Conservation (phyloP, 73 alveolate species). For the Paramecium biaurelia region DNA sequence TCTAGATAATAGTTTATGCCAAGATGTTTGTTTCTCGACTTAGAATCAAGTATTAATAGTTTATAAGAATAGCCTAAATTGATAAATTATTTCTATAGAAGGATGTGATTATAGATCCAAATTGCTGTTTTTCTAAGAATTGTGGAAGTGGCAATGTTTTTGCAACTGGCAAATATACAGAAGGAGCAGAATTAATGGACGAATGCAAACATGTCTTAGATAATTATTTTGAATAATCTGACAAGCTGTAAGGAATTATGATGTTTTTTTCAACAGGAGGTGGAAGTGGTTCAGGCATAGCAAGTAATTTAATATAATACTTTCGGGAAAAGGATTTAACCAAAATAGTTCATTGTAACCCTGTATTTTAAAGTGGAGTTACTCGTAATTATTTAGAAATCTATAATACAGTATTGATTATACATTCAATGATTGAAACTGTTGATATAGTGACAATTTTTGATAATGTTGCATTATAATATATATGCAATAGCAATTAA, state of each 20-base stretch:
- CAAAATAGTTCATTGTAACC: neutral
- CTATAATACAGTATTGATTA: neutral
- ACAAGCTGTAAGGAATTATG: neutral
- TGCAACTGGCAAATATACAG: slow-evolving; percentile 50
- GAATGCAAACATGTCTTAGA: neutral
- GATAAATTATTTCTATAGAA: neutral
- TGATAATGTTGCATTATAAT: slow-evolving; percentile 37
- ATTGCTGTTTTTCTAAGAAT: neutral
- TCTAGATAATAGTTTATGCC: neutral
- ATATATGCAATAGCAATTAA: neutral
- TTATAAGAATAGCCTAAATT: neutral
- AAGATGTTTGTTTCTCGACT: neutral
- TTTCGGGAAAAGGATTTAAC: slow-evolving; percentile 28
- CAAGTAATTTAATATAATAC: neutral
- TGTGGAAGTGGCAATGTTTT: neutral
- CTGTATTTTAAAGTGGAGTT: neutral
- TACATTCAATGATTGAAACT: slow-evolving; percentile 34
- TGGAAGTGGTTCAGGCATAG: slow-evolving; percentile 55
- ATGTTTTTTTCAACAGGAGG: slow-evolving; percentile 44
- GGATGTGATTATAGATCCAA: neutral
- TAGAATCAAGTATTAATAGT: neutral
- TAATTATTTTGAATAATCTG: slow-evolving; percentile 35
- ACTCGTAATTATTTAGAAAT: neutral
- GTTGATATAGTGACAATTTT: neutral
- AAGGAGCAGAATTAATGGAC: slow-evolving; percentile 44